phyloP scores from a whole-genome alignment of 2,329 filamentous ascomycete genomes.

The Pestalotiopsis fici region DNA sequence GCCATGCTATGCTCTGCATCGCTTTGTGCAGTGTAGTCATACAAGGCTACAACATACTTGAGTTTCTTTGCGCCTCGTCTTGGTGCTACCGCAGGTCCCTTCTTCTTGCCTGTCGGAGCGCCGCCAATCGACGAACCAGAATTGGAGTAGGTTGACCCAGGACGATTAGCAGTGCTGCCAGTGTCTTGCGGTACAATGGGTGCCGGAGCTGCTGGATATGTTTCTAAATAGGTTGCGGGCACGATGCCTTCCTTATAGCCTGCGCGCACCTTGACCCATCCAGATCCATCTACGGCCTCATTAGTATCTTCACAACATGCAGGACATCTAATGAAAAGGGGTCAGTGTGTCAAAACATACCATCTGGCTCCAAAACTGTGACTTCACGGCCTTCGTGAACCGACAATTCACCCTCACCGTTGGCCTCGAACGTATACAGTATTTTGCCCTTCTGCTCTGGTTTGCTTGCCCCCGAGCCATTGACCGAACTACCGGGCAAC shows the following conservation, averaged over 20 bases:
- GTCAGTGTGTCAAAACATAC: conserved; percentile 53
- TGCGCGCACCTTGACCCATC: conserved; percentile 84
- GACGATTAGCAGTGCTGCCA: conserved; percentile 51
- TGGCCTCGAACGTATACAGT: conserved; percentile 84
- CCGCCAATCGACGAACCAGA: conserved; percentile 67
- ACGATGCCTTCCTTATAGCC: conserved; percentile 82
- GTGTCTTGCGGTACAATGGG: conserved; percentile 47
- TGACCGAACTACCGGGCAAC: conserved; percentile 53
- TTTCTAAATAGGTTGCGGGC: conserved; percentile 81
- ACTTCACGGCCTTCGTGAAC: conserved; percentile 80
- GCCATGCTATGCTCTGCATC: conserved; percentile 87
- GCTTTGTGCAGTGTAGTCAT: conserved; percentile 85
- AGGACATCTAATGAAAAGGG: neutral
- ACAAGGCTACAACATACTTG: conserved; percentile 89
- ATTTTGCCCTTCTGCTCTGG: conserved; percentile 77
- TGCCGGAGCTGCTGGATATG: conserved; percentile 48
- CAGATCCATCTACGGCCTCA: conserved; percentile 70
- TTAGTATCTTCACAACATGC: conserved; percentile 24
- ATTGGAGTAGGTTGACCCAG: conserved; percentile 76
- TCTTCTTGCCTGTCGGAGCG: conserved; percentile 65
- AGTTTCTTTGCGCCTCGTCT: conserved; percentile 90
- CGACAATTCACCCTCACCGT: conserved; percentile 77
- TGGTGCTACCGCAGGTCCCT: conserved; percentile 89
- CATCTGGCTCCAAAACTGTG: conserved; percentile 79
- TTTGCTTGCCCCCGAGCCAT: conserved; percentile 36